Base-by-base conservation (phyloP, 1,139 yeast genomes). In the Kodamaea suecica region DNA sequence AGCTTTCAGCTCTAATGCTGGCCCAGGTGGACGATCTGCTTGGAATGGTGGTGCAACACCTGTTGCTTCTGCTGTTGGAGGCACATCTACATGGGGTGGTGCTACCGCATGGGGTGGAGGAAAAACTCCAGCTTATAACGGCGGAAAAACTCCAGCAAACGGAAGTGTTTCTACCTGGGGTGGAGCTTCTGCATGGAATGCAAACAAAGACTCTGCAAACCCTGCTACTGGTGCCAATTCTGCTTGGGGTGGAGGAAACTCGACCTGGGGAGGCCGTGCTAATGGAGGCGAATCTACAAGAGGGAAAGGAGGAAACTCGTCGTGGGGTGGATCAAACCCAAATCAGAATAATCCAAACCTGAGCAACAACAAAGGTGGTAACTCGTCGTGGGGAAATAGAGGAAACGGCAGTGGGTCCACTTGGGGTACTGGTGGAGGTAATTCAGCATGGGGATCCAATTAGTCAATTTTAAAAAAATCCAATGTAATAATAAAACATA, bases 81-180 rank as follows among this genome's bases (percentile, higher is more conserved):
- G 61, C 16, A 58, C 70, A 13, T 68, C 78, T 1, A 57, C 76
- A 3, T 71, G 76, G 74, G 73, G 76, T 30, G 56, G 57, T 32
- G 68, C 71, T 5, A 69, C 78, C 8, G 60, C 77, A 2, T 74
- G 78, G 66, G 80, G 78, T 6, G 54, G 53, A 15, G 61, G 62
- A 9, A 57, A 55, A 38, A 59, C 66, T 16, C 59, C 66, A 23
- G 61, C 61, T 11, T 53, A 52, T 37, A 43, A 37, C 27, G 48
- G 49, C 16, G 43, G 43, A 6, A 43, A 39, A 28, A 45, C 45
- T 4, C 47, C 49, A 15, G 45, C 41, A 28, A 63, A 65, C 20
- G 72, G 72, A n/a, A 63, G 61, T 23, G 62, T 65, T 3, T 63
- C 74, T 4, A 57, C 70, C 11, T 66, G 59, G 55, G 59, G 59